Percentiles rank a stretch among this genome's conserved stretches.
These are phyloP conservation scores for Calonectria crousiana DNA, from an alignment of 2,329 filamentous ascomycete species.

Conservation along the genomic window DNA sequence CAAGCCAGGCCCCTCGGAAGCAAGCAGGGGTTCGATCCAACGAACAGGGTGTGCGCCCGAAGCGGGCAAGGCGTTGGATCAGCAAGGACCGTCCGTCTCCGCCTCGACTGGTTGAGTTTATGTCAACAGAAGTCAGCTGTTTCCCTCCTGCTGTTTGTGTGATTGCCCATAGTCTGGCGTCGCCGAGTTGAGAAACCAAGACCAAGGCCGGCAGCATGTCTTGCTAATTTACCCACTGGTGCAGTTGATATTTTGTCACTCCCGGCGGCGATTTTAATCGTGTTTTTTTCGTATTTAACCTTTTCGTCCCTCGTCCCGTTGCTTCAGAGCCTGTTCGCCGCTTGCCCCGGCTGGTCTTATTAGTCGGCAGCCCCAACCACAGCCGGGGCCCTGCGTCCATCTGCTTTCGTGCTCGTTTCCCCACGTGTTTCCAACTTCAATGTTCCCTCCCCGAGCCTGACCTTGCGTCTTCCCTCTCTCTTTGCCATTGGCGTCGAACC, in stretches of 20 bases:
- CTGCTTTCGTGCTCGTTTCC: constrained; percentile 3
- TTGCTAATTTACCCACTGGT: not conserved
- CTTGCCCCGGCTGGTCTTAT: constrained; percentile 17
- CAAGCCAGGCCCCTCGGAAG: not conserved
- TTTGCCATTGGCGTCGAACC: constrained; percentile 38
- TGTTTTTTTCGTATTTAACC: constrained; percentile 5
- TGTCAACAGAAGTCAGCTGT: constrained; percentile 2
- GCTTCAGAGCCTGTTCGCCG: not conserved
- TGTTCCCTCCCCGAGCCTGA: constrained; percentile 27
- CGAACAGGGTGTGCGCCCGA: constrained; percentile 1
- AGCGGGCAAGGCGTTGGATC: constrained; percentile 18
- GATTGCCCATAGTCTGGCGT: not conserved
- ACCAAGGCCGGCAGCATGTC: not conserved
- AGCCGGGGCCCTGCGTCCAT: not conserved
- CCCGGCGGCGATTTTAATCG: not conserved
- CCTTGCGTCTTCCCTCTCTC: constrained; percentile 14
- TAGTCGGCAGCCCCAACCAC: constrained; percentile 1
- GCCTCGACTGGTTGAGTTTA: constrained; percentile 14
- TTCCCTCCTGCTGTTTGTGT: constrained; percentile 13
- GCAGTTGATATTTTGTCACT: not conserved
- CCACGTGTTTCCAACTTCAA: constrained; percentile 24
- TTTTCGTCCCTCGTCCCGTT: not conserved
- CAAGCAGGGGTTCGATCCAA: not conserved
- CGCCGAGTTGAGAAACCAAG: not conserved
- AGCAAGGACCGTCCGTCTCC: constrained; percentile 27